phyloP scores from a whole-genome alignment of 176 grass and related monocot genomes.

The Aegilops bicornis region DNA sequence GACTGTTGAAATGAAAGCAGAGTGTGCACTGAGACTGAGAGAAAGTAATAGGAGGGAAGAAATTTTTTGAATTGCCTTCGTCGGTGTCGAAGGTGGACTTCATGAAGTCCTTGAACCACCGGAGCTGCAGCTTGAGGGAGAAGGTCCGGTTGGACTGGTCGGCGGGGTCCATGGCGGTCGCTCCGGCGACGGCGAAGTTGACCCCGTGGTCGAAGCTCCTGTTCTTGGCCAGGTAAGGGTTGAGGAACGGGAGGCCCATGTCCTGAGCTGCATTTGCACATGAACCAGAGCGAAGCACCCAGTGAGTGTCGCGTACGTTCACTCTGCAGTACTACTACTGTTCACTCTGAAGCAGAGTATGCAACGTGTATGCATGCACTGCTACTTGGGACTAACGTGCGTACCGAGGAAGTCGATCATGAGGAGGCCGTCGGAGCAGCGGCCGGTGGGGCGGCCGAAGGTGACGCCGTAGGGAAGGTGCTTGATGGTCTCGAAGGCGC shows the following conservation, averaged over 20 bases:
- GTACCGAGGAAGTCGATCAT: constrained; percentile 94
- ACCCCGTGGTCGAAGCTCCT: constrained; percentile 55
- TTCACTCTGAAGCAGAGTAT: too few relatives aligned
- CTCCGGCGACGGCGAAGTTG: constrained; percentile 69
- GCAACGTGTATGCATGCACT: too few relatives aligned
- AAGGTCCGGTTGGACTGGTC: constrained; percentile 25
- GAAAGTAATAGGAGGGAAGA: too few relatives aligned
- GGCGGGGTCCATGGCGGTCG: constrained; percentile 49
- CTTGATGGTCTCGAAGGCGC: constrained; percentile 74
- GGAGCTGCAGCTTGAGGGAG: constrained; percentile 57
- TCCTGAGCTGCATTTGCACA: constrained; percentile 46
- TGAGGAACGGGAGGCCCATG: constrained; percentile 59
- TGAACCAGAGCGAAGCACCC: too few relatives aligned
- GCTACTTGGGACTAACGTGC: background rate
- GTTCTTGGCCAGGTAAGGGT: constrained; percentile 64
- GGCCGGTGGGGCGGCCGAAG: constrained; percentile 63
- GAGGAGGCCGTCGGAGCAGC: constrained; percentile 93
- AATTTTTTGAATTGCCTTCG: background rate
- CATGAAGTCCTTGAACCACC: constrained; percentile 65
- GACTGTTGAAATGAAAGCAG: background rate
- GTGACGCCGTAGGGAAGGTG: constrained; percentile 80
- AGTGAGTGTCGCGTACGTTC: too few relatives aligned
- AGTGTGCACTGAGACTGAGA: background rate
- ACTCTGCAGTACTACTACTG: too few relatives aligned
- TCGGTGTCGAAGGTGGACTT: constrained; percentile 37